A percentile compares a stretch with the other conserved stretches of the same genome.
phyloP scores from a whole-genome alignment of 2,329 filamentous ascomycete genomes.

The Neopestalotiopsis clavispora region DNA sequence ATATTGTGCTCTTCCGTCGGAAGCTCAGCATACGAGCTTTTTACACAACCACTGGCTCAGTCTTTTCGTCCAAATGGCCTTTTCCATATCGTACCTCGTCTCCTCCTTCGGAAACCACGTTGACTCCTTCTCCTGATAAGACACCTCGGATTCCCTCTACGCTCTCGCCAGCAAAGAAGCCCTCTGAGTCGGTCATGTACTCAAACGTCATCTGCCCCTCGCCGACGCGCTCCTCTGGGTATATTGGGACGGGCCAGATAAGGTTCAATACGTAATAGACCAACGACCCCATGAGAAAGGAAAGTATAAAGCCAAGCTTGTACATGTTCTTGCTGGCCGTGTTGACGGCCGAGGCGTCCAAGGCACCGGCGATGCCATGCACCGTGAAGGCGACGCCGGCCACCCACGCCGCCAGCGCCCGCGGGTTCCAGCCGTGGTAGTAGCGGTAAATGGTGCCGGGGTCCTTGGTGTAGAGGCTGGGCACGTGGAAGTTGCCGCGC shows the following conservation, averaged over 20 bases:
- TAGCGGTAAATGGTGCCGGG: constrained; percentile 35
- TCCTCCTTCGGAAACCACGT: not conserved
- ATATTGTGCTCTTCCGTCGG: not conserved
- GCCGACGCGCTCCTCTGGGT: constrained; percentile 12
- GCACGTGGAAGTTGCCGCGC: constrained; percentile 44
- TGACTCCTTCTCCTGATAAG: not conserved
- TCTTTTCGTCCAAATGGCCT: constrained; percentile 4
- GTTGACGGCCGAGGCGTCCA: constrained; percentile 36
- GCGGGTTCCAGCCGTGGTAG: constrained; percentile 36
- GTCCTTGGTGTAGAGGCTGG: constrained; percentile 36
- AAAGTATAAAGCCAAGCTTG: constrained; percentile 39
- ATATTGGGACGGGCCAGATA: constrained; percentile 24
- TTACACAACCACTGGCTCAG: not conserved
- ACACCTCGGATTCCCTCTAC: constrained; percentile 6
- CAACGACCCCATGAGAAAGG: constrained; percentile 32
- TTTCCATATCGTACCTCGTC: not conserved
- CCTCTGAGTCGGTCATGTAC: constrained; percentile 18
- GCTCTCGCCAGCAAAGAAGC: constrained; percentile 15
- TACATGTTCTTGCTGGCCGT: constrained; percentile 39
- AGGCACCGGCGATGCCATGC: constrained; percentile 36
- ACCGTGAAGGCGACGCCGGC: constrained; percentile 37
- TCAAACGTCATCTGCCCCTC: constrained; percentile 13
- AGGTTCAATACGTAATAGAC: constrained; percentile 34
- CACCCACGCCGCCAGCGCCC: constrained; percentile 35
- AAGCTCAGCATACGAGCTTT: not conserved